A percentile compares a stretch with the other conserved stretches of the same genome.
Conservation (phyloP, 192 early-diverging fungal species). For the Coemansia sp. region DNA sequence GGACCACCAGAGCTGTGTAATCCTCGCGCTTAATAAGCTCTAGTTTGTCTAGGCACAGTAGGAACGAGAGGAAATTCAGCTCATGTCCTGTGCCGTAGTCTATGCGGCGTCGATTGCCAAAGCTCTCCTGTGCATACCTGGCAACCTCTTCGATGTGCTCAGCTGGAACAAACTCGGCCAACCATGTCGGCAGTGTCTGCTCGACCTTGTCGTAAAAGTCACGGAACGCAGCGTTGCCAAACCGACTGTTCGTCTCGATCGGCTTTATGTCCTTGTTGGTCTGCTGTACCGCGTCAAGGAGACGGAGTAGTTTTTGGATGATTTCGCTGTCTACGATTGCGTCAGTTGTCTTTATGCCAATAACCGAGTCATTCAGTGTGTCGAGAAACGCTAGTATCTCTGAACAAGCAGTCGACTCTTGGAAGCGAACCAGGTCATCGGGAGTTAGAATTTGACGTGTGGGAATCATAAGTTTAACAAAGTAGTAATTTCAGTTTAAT, state of each 20-base stretch:
- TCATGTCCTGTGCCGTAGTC: conserved; percentile 99
- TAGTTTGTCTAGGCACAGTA: conserved; percentile 80
- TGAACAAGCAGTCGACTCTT: conserved; percentile 61
- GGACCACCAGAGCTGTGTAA: conserved; percentile 73
- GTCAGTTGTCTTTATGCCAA: conserved; percentile 62
- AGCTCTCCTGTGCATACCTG: conserved; percentile 78
- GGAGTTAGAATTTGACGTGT: conserved; percentile 72
- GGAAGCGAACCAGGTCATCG: conserved; percentile 81
- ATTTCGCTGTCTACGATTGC: conserved; percentile 52
- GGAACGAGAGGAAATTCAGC: conserved; percentile 84
- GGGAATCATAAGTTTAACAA: conserved; percentile 27
- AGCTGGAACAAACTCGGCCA: conserved; percentile 38
- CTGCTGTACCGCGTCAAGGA: conserved; percentile 66
- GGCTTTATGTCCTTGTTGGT: conserved; percentile 70
- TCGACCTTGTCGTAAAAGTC: conserved; percentile 79
- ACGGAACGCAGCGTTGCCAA: conserved; percentile 95
- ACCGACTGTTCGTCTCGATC: conserved; percentile 74
- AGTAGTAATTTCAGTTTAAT: background rate
- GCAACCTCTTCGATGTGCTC: conserved; percentile 61
- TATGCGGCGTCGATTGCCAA: conserved; percentile 89
- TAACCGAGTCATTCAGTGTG: conserved; percentile 71
- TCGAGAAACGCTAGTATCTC: conserved; percentile 72
- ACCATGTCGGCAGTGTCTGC: conserved; percentile 28
- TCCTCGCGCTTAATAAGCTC: conserved; percentile 67
- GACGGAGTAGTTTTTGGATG: conserved; percentile 60